These are phyloP conservation scores for Gossypioides kirkii DNA, from an alignment of 345 rosid species.

Conservation along the genomic window DNA sequence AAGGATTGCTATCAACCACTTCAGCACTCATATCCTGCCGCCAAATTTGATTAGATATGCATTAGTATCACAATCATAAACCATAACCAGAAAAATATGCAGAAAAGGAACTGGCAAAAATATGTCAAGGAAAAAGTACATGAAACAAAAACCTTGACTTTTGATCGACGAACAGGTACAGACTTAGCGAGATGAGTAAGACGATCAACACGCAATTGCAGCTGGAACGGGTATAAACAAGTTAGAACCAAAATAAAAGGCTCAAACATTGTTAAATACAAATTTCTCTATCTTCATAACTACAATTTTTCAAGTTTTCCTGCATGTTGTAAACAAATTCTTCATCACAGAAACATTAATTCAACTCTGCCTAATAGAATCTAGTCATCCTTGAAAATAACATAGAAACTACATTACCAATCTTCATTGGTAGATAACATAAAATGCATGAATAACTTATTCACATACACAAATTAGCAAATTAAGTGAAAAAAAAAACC, in stretches of 20 bases:
- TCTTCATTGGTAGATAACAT: not conserved
- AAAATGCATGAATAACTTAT: not conserved
- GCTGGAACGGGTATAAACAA: not conserved
- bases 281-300: not conserved
- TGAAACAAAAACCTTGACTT: slow-evolving; percentile 4
- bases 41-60: not conserved
- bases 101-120: not conserved
- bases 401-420: not conserved
- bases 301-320: not conserved
- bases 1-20: slow-evolving; percentile 96
- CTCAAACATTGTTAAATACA: not conserved
- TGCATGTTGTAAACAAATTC: not conserved
- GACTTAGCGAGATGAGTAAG: slow-evolving; percentile 47
- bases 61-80: slow-evolving; percentile 4
- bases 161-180: slow-evolving; percentile 12
- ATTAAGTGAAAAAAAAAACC: too few relatives aligned
- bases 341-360: not conserved
- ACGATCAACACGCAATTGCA: slow-evolving; percentile 31
- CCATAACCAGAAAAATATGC: not conserved
- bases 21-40: slow-evolving; percentile 92
- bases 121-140: not conserved
- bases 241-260: not conserved
- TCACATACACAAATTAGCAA: not conserved
- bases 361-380: not conserved
- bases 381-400: not conserved